A percentile compares a stretch with the other conserved stretches of the same genome.
Conservation (phyloP, 192 early-diverging fungal genomes). For the Linnemannia elongata region DNA sequence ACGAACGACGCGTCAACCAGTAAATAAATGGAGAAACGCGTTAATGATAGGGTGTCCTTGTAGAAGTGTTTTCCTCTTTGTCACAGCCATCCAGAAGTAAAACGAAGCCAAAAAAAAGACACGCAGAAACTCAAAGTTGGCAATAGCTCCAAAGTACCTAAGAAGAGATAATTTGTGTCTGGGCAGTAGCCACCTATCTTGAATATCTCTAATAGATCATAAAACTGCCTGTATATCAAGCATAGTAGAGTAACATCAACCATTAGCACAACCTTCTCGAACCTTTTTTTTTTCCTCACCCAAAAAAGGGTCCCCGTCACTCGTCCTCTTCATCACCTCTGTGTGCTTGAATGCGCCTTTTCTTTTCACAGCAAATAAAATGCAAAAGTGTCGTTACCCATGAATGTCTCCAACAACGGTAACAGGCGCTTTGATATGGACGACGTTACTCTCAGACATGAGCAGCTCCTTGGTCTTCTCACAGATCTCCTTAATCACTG, state of each 20-base stretch:
- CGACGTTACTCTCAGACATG: conserved; percentile 87
- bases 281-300: neutral
- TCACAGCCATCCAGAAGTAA: too few relatives aligned
- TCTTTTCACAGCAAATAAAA: too few relatives aligned
- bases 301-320: too few relatives aligned
- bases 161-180: conserved; percentile 88
- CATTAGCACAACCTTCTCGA: too few relatives aligned
- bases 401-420: conserved; percentile 95
- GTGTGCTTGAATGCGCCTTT: neutral
- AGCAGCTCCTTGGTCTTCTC: conserved; percentile 84
- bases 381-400: conserved; percentile 64
- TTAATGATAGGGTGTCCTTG: neutral
- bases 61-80: neutral
- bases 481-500: conserved; percentile 85
- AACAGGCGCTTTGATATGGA: conserved; percentile 85
- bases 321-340: too few relatives aligned
- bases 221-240: conserved; percentile 75
- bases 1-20: conserved; percentile 1
- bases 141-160: conserved; percentile 62
- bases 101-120: neutral
- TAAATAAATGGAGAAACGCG: neutral
- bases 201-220: conserved; percentile 90
- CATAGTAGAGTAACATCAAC: too few relatives aligned
- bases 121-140: neutral
- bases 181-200: conserved; percentile 85